phyloP scores from a whole-genome alignment of 805 yeast species.

The Martiniozyma abietophila region DNA sequence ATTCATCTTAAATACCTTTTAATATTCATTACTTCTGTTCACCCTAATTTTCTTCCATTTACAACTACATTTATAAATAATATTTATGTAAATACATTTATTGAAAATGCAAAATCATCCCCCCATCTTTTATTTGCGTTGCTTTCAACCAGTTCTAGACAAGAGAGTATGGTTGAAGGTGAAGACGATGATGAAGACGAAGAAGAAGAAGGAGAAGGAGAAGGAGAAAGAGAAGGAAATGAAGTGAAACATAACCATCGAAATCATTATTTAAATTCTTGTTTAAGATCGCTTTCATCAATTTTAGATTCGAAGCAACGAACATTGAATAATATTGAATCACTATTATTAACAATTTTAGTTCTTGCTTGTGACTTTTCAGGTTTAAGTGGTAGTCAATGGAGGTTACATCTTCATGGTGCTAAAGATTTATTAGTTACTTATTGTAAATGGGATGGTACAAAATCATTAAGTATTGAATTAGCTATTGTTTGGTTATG shows the following conservation, averaged over 20 bases:
- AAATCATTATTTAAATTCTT: constrained; percentile 48
- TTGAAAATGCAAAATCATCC: constrained; percentile 34
- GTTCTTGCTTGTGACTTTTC: constrained; percentile 60
- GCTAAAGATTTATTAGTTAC: constrained; percentile 55
- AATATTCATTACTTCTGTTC: constrained; percentile 27
- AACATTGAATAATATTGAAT: constrained; percentile 52
- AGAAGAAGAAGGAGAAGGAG: no score
- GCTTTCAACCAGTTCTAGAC: constrained; percentile 63
- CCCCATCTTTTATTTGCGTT: constrained; percentile 61
- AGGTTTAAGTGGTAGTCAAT: constrained; percentile 45
- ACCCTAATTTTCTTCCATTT: constrained; percentile 28
- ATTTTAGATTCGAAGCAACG: constrained; percentile 33
- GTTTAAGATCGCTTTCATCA: constrained; percentile 51
- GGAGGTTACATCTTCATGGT: constrained; percentile 63
- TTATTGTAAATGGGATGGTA: constrained; percentile 22
- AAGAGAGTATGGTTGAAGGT: no score
- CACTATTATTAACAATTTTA: constrained; percentile 58
- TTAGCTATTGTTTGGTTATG: constrained; percentile 36
- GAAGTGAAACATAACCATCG: constrained; percentile 18
- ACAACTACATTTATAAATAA: constrained; percentile 26
- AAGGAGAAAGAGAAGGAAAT: no score
- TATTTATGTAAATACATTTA: constrained; percentile 25
- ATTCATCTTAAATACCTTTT: constrained; percentile 26
- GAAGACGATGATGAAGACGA: no score
- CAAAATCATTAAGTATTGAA: constrained; percentile 26